phyloP scores from a whole-genome alignment of 1,139 yeast genomes.

The Kodamaea sp. region DNA sequence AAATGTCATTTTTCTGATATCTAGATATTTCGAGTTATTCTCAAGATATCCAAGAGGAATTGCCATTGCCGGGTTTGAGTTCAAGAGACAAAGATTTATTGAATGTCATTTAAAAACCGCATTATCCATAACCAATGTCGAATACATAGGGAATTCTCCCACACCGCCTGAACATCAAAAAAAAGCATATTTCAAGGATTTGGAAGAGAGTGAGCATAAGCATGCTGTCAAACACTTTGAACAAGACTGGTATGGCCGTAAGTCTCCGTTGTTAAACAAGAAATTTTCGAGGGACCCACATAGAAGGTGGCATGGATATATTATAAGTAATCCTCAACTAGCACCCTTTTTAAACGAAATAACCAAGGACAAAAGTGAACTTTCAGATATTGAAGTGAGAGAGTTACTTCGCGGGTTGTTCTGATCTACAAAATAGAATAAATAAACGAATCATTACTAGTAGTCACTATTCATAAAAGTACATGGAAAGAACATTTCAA shows the following conservation, averaged over 20 bases:
- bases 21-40: conserved; percentile 50
- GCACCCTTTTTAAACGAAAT: conserved; percentile 18
- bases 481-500: no score
- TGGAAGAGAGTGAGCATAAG: conserved; percentile 45
- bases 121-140: conserved; percentile 36
- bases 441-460: background rate
- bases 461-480: background rate
- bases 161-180: conserved; percentile 31
- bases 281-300: conserved; percentile 62
- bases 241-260: conserved; percentile 60
- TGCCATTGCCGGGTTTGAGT: conserved; percentile 69
- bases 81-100: conserved; percentile 59
- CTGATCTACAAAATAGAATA: conserved; percentile 1
- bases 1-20: conserved; percentile 62
- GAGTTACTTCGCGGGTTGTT: conserved; percentile 3
- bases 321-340: conserved; percentile 24
- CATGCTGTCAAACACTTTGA: conserved; percentile 57
- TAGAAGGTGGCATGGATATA: conserved; percentile 43
- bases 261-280: conserved; percentile 34
- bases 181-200: conserved; percentile 38
- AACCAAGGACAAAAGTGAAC: conserved; percentile 4
- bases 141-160: conserved; percentile 66
- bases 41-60: conserved; percentile 48
- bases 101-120: conserved; percentile 51
- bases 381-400: conserved; percentile 13